Base-by-base conservation (phyloP, 176 grass and related monocot genomes). In the Canna indica region DNA sequence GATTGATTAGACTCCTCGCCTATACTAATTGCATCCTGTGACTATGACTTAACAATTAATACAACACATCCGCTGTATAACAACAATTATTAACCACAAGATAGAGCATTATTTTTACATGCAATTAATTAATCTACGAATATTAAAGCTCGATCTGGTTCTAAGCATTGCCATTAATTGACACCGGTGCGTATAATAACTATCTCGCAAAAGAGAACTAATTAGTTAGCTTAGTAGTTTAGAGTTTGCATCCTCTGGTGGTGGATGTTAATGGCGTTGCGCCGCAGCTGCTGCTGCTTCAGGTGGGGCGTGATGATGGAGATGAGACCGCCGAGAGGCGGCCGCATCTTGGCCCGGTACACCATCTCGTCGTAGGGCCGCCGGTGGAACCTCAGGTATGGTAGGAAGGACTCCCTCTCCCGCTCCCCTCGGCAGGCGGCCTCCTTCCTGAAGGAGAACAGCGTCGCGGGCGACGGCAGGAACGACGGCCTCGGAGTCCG, bases 321-420 rank as follows among this genome's bases (percentile, higher is more conserved):
- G 0, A 85, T 90, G 36, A 99, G 90, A 11, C 95, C 95, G 58
- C 95, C 95, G 0, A 94, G 84, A n/a, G 95, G 95, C 0, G 86
- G 86, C 7, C 95, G 84, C 95, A 99, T 90, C 78, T 80, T 90
- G 69, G 90, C 86, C 18, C 95, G 95, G 75, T 99, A 99, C n/a
- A 86, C 69, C 0, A 93, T 90, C 84, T 99, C 90, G 39, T 99
- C 95, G 72, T 99, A 99, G 1, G 95, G 86, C 20, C 90, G 79
- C 48, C 95, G 84, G 78, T 99, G 85, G 82, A 99, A 99, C 29
- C 86, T 77, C 47, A 99, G 77, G 84, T 88, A 94, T 13, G 87
- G 95, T 1, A 90, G 52, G 78, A 99, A 99, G 0, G 86, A 87
- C 62, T 94, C 95, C 72, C 85, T 83, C 38, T 99, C 87, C 25